phyloP scores from a whole-genome alignment of 768 basidiomycete genomes.

The Boletus sensibilis region DNA sequence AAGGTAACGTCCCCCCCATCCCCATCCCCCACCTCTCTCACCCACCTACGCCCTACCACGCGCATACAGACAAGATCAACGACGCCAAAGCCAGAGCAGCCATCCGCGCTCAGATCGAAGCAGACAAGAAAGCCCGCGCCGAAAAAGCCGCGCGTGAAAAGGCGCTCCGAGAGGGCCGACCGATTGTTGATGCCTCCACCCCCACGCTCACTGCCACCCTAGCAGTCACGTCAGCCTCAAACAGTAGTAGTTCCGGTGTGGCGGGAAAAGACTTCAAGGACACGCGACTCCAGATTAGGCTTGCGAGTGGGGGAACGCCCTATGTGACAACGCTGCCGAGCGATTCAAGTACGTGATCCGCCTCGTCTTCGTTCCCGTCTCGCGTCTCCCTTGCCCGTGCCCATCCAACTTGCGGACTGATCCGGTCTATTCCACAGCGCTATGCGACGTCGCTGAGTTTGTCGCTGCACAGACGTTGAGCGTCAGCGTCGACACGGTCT shows the following conservation, averaged over 20 bases:
- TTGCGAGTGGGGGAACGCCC: slow-evolving; percentile 75
- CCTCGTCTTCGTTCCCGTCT: background rate
- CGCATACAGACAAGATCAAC: slow-evolving; percentile 74
- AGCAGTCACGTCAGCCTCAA: slow-evolving; percentile 35
- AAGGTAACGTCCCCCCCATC: slow-evolving; percentile 46
- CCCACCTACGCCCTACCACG: background rate
- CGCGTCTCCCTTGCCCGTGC: background rate
- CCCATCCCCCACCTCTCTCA: background rate
- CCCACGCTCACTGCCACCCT: slow-evolving; percentile 33
- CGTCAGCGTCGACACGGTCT: slow-evolving; percentile 76
- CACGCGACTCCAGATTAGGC: slow-evolving; percentile 86
- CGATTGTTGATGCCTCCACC: slow-evolving; percentile 35
- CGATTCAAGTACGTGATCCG: slow-evolving; percentile 59
- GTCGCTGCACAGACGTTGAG: slow-evolving; percentile 69
- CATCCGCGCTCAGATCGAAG: slow-evolving; percentile 92
- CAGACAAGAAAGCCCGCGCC: slow-evolving; percentile 85
- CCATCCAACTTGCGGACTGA: background rate
- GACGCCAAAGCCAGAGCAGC: slow-evolving; percentile 85
- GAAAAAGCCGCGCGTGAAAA: slow-evolving; percentile 90
- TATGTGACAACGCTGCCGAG: slow-evolving; percentile 79
- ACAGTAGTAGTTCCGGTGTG: slow-evolving; percentile 20
- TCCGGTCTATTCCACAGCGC: slow-evolving; percentile 43
- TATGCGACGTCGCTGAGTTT: slow-evolving; percentile 85
- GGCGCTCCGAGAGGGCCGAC: slow-evolving; percentile 78
- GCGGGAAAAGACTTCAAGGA: slow-evolving; percentile 80